Evolutionary conservation across 1,284 basidiomycete genomes (phyloP).

Genomic region (Malassezia nana): DNA sequence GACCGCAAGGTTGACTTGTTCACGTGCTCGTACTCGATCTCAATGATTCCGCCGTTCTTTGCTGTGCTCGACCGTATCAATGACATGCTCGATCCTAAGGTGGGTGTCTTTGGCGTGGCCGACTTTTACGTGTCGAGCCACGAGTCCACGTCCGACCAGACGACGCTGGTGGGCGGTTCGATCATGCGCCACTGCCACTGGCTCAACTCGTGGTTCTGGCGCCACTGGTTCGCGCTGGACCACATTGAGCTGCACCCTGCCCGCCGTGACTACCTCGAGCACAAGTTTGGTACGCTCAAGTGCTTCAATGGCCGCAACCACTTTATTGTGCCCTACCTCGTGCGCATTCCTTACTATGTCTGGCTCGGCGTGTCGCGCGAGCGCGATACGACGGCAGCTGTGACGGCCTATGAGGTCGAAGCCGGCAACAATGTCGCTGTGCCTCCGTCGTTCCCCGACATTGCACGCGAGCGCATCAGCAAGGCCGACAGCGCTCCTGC

Average conservation of each 20-base stretch:
- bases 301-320: slow-evolving; percentile 64
- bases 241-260: slow-evolving; percentile 64
- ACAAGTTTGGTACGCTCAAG: slow-evolving; percentile 63
- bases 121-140: slow-evolving; percentile 70
- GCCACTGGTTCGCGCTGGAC: slow-evolving; percentile 62
- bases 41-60: slow-evolving; percentile 61
- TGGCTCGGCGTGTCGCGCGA: slow-evolving; percentile 65
- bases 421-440: slow-evolving; percentile 55
- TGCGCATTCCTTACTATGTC: slow-evolving; percentile 64
- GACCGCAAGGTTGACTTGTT: slow-evolving; percentile 44
- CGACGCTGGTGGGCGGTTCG: slow-evolving; percentile 57
- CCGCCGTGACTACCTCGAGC: slow-evolving; percentile 61
- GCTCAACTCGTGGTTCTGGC: slow-evolving; percentile 65
- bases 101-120: slow-evolving; percentile 62
- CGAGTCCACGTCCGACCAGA: slow-evolving; percentile 56
- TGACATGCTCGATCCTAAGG: slow-evolving; percentile 59
- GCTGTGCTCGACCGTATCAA: slow-evolving; percentile 63
- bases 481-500: slow-evolving; percentile 26
- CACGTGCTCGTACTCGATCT: slow-evolving; percentile 47
- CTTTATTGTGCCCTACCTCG: slow-evolving; percentile 61
- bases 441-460: slow-evolving; percentile 45
- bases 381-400: slow-evolving; percentile 57
- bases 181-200: slow-evolving; percentile 62
- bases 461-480: slow-evolving; percentile 44
- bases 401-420: slow-evolving; percentile 63